Evolutionary conservation across 345 rosid genomes (phyloP), one percentile per base, ranked within the genome.

Genomic region (Mercurialis annua): DNA sequence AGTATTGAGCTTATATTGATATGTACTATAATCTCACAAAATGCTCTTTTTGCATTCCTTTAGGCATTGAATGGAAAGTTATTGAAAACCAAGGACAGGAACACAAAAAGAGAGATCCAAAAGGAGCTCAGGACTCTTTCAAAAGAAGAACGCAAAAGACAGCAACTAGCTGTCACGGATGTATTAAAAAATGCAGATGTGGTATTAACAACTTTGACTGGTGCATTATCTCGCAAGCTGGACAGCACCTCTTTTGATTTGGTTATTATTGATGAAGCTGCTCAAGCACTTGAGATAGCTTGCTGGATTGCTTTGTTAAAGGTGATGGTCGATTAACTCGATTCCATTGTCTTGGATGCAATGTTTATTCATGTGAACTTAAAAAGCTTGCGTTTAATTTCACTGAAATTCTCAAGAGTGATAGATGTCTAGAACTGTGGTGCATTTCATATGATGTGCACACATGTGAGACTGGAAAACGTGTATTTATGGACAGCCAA

Each of bases 181-280:
- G 99, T 91, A 67, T 81, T 94, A 55, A 91, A 87, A 84, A 86
- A 79, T 68, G 81, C 97, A 23, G 85, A 94, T 73, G 95, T 94
- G 6, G 78, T 89, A 65, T 79, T 94, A 82, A 82, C 96, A 51
- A 91, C 97, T 67, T 80, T 94, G 81, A 91, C 96, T 72, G 97
- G 98, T 79, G 92, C 99, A 50, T 64, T 77, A 61, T 67, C 99
- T 72, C 83, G 65, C 59, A 89, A 94, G 78, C 84, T 94, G 43
- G 90, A 89, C 47, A 80, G 70, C 33, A 80, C 79, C 56, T 81
- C 90, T 64, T 91, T 89, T 76, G 97, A 94, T 74, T 82, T 94
- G 87, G 96, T 94, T 54, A 86, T 94, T 46, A 94, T 91, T 9
- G 99, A 94, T 72, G 99, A 94, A 86, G 97, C 97, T 77, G 97